Evolutionary conservation across 1,284 basidiomycete genomes (phyloP), one percentile per base, ranked within the genome.

Genomic region (Sparassis latifolia): DNA sequence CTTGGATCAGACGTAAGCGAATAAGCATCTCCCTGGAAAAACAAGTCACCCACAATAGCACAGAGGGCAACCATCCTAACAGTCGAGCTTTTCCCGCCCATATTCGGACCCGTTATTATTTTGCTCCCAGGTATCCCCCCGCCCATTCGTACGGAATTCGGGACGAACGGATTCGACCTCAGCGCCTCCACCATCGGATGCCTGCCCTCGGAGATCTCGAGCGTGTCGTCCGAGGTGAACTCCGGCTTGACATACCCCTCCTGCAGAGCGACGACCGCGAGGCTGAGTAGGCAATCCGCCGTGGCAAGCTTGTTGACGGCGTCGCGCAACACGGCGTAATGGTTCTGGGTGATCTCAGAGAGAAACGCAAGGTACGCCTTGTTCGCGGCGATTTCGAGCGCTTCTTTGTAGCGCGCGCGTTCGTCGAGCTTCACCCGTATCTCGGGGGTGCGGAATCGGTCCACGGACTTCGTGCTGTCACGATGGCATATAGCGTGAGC

Each of bases 131-230:
- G 72, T 31, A 73, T 69, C 10, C 65, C 69, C 27, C 73, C 69
- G 3, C 84, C 83, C 64, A 89, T 77, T 2, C 64, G 61, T 5
- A 89, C 62, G 20, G 76, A 74, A 61, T 90, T 92, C 1, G 90
- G 84, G 1, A 95, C 84, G 63, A 92, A 95, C 1, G 89, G 89
- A 54, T 90, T 82, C 1, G 82, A 71, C 39, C 82, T 73, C 10
- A 92, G 67, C 10, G 76, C 76, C 65, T 96, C 93, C 10, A 93
- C 79, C 80, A 94, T 86, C 0, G 87, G 88, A 67, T 93, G 89
- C 7, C 88, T 76, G 0, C 86, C 86, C 40, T 82, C 79, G n/a
- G 77, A 65, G 33, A 91, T 84, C 55, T 88, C 81, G 5, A 90
- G 68, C 33, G 68, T 65, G 52, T 81, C 76, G 38, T 76, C 76